Evolutionary conservation across 2,329 filamentous ascomycete species (phyloP).

Genomic region (Talaromyces verruculosus): DNA sequence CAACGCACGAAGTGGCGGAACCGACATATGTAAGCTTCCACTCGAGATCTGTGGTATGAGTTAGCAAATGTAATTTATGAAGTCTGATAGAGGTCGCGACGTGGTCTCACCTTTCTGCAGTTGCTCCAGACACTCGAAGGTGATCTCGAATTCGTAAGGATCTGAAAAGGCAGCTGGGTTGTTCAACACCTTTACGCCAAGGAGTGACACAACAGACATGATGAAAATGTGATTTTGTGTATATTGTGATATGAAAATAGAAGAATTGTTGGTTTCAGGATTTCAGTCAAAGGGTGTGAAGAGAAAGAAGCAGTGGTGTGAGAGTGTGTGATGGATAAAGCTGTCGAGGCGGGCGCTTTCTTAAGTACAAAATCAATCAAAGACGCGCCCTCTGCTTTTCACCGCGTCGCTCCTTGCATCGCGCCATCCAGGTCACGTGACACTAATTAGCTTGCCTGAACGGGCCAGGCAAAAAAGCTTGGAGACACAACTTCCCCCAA

Average conservation of each 20-base stretch:
- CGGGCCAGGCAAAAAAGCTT: conserved; percentile 13
- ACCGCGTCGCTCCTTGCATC: conserved; percentile 18
- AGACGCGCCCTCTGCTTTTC: conserved; percentile 3
- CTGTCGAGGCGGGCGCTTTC: neutral
- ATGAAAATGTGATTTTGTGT: conserved; percentile 33
- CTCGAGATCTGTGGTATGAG: conserved; percentile 70
- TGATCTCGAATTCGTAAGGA: conserved; percentile 96
- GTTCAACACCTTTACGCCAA: conserved; percentile 94
- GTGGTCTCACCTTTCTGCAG: conserved; percentile 74
- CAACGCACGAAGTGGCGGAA: conserved; percentile 87
- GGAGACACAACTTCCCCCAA: neutral
- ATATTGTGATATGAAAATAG: neutral
- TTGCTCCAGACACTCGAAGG: conserved; percentile 93
- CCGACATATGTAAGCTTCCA: conserved; percentile 99
- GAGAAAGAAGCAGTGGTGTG: neutral
- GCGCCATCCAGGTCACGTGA: conserved; percentile 14
- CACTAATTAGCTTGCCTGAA: neutral
- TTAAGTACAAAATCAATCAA: conserved; percentile 18
- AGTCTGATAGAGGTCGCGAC: neutral
- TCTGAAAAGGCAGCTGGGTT: conserved; percentile 93
- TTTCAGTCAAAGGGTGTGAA: neutral
- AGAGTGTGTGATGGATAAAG: neutral
- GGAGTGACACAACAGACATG: conserved; percentile 95
- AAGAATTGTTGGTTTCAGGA: conserved; percentile 1
- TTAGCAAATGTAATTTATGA: conserved; percentile 20